Conservation (phyloP, 1,139 yeast genomes). For the Pichia sp. region DNA sequence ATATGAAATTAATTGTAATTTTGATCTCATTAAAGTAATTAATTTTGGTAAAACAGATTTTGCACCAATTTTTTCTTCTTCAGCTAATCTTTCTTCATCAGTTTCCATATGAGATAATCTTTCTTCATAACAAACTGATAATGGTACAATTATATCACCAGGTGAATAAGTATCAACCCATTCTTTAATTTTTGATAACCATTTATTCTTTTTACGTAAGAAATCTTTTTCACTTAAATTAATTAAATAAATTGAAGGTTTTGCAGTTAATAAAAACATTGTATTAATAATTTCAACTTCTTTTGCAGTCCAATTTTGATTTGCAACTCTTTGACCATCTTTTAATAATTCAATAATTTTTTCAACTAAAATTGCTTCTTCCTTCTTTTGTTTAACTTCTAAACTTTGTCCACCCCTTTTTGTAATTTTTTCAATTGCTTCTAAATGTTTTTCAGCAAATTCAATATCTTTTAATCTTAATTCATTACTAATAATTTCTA, state of each 20-base stretch:
- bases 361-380: slow-evolving; percentile 78
- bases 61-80: slow-evolving; percentile 82
- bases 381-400: slow-evolving; percentile 92
- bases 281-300: slow-evolving; percentile 87
- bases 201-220: slow-evolving; percentile 96
- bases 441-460: slow-evolving; percentile 86
- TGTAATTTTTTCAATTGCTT: slow-evolving; percentile 78
- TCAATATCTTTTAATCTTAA: slow-evolving; percentile 95
- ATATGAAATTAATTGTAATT: slow-evolving; percentile 74
- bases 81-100: slow-evolving; percentile 89
- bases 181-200: slow-evolving; percentile 82
- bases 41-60: slow-evolving; percentile 85
- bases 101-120: slow-evolving; percentile 82
- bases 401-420: slow-evolving; percentile 94
- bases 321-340: slow-evolving; percentile 84
- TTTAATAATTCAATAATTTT: slow-evolving; percentile 71
- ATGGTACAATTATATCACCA: slow-evolving; percentile 91
- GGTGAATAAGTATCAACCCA: slow-evolving; percentile 95
- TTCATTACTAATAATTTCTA: slow-evolving; percentile 88
- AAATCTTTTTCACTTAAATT: slow-evolving; percentile 92
- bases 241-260: slow-evolving; percentile 91
- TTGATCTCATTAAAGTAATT: slow-evolving; percentile 75
- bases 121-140: slow-evolving; percentile 90
- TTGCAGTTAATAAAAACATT: slow-evolving; percentile 87
- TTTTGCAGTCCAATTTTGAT: slow-evolving; percentile 81